Evolutionary conservation across 768 basidiomycete species (phyloP), one percentile per base, ranked within the genome.

Genomic region (Botryobasidium botryosum): DNA sequence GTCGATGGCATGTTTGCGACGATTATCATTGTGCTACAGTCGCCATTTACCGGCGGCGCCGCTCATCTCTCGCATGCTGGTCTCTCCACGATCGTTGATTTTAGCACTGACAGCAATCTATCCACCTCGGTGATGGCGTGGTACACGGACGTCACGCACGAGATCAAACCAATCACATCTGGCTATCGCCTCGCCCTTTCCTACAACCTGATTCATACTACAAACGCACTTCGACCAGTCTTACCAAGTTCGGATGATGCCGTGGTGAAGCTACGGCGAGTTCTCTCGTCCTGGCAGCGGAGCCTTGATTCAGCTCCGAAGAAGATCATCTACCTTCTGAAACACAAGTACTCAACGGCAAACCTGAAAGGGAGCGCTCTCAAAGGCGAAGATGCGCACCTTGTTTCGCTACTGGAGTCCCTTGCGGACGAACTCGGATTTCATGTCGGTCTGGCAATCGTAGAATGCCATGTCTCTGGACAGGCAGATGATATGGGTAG

Each of bases 71-170:
- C 66, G 0, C 68, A 70, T 54, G 57, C 58, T 1, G 51, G 52
- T 15, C 50, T 53, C 6, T 56, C 55, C 4, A 53, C 60, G 42
- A 55, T 62, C 5, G 58, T 70, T 47, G 64, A 70, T 51, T 52
- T 62, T 3, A 17, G 64, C 3, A 10, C 49, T 1, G 47, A 51
- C 7, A 65, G 66, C n/a, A 41, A 55, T 1, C 40, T 57, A 4
- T 53, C 54, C 3, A 68, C 66, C 0, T 55, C 64, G 1, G 53
- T 68, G 12, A 55, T 71, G 3, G 61, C 70, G 1, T 74, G 71
- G 69, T 70, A 72, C 51, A 70, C 68, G 20, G 71, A 71, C 44
- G 70, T 71, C 40, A 57, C 56, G 38, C 69, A 70, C 53, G 68
- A 69, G 57, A 63, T 72, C 48, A 68, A 67, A 47, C 64, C 66